Evolutionary conservation across 176 grass and related monocot genomes (phyloP), one percentile per base, ranked within the genome.

Genomic region (Bothriochloa decipiens): DNA sequence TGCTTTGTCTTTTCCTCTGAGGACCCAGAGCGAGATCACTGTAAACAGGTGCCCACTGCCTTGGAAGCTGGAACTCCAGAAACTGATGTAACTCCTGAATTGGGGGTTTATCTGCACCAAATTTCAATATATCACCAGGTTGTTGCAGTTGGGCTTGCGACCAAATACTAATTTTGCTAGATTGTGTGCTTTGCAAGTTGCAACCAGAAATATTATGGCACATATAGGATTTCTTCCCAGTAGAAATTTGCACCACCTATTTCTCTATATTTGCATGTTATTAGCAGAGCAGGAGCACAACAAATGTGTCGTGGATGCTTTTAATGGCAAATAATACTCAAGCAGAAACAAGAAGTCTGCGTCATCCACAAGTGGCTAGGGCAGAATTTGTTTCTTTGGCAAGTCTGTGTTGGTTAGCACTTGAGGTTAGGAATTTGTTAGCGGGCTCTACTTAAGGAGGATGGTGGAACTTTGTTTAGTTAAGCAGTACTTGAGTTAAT

Each of bases 1-100:
- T 95, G 72, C 75, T 89, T 77, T 98, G 91, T 60, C 86, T 91
- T 91, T 74, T 98, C 70, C 86, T 87, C 75, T 98, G 96, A 85
- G 93, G 96, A 63, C 96, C 96, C 61, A 98, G 89, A 66, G 96
- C 91, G 9, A 98, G 88, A 68, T 98, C 96, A 66, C 89, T 83
- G 22, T 98, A 95, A 75, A 98, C 91, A 83, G 96, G 96, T 28
- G 96, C 96, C 96, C 96, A 98, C 65, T 98, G 96, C 74, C 93
- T 92, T 78, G 93, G 93, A 85, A 98, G 87, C 82, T 98, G 96
- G 71, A 98, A 98, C 87, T 98, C 96, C 83, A 98, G 81, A 86
- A 98, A 98, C 42, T 98, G 93, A 72, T 95, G 93, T 50, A 98
- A 85, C 76, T 98, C 96, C 87, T 92, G 89, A 18, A 98, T 83